Percentiles rank a stretch among this genome's conserved stretches.
Evolutionary conservation across 2,329 filamentous ascomycete species (phyloP).

Genomic region (Aureobasidium melanogenum): DNA sequence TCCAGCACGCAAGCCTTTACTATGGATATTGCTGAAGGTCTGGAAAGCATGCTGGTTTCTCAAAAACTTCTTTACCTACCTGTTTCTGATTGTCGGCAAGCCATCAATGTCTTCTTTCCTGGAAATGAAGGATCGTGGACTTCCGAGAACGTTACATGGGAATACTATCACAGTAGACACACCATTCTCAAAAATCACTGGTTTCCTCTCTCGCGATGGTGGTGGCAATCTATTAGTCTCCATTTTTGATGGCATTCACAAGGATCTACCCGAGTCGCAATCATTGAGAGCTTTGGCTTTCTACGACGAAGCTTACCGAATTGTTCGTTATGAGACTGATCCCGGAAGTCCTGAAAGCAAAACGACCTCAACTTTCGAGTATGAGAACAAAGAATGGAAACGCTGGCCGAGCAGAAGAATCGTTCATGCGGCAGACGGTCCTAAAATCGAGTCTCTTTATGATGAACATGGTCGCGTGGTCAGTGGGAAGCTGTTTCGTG

Average conservation of each 20-base stretch:
- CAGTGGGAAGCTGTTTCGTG: constrained; percentile 11
- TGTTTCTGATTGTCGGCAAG: constrained; percentile 8
- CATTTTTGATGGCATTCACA: constrained; percentile 12
- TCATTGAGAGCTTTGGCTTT: constrained; percentile 3
- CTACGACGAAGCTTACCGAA: constrained; percentile 13
- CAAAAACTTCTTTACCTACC: constrained; percentile 12
- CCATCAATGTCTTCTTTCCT: not conserved
- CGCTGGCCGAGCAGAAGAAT: constrained; percentile 14
- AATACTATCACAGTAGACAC: constrained; percentile 12
- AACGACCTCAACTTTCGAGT: constrained; percentile 9
- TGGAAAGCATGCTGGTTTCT: constrained; percentile 15
- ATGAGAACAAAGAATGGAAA: constrained; percentile 8
- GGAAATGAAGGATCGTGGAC: constrained; percentile 9
- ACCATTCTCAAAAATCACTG: constrained; percentile 11
- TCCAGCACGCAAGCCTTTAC: not conserved
- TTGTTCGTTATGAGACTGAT: constrained; percentile 5
- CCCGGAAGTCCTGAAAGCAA: not conserved
- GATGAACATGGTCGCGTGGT: constrained; percentile 15
- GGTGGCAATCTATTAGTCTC: constrained; percentile 9
- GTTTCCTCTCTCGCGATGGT: constrained; percentile 13
- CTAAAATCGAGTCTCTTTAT: constrained; percentile 3
- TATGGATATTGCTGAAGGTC: constrained; percentile 14
- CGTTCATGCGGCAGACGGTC: constrained; percentile 4
- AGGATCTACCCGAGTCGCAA: not conserved
- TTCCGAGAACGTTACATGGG: constrained; percentile 11